Base-by-base conservation (phyloP, 176 grass and related monocot genomes). In the Triticum urartu region DNA sequence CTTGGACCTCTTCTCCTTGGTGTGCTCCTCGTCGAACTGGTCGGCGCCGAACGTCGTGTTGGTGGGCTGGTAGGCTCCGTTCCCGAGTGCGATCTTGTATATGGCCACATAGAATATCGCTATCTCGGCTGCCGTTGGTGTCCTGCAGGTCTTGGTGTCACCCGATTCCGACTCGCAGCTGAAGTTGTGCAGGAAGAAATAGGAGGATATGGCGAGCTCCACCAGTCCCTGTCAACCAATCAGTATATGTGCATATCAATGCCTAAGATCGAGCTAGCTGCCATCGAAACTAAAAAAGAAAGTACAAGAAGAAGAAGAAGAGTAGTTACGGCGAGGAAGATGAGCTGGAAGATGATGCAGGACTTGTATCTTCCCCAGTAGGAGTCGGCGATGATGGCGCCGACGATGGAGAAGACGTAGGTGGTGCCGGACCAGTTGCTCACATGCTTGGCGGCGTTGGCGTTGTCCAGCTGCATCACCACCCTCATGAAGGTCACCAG, bases 331-430 rank as follows among this genome's bases (percentile, higher is more conserved):
- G 82, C 61, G 11, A 93, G 21, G 88, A 91, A 91, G 40, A 95
- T 70, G 12, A 87, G 15, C 85, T 95, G 91, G 80, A 95, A 95
- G 61, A 95, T 75, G 26, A 83, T 58, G 68, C 91, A 89, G 5
- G 94, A 90, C 89, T 89, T 93, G 89, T 93, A 95, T 89, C 94
- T 68, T 24, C 91, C 94, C 89, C 94, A 95, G 73, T 88, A 93
- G 72, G 91, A 91, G 65, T 95, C 94, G 61, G 91, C 93, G 68
- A 95, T 47, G 81, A 93, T 75, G 22, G 94, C 94, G 0, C 91
- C 94, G 28, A 93, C 5, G 56, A 95, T 88, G 43, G 94, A 91
- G 89, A 95, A 95, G 47, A 95, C 72, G 79, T 95, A 93, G 64
- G 85, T 88, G 32, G 94, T 88, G 75, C 94, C 91, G 22, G 36